Evolutionary conservation across 176 grass and related monocot species (phyloP), one percentile per base, ranked within the genome.

Genomic region (Aegilops bicornis): DNA sequence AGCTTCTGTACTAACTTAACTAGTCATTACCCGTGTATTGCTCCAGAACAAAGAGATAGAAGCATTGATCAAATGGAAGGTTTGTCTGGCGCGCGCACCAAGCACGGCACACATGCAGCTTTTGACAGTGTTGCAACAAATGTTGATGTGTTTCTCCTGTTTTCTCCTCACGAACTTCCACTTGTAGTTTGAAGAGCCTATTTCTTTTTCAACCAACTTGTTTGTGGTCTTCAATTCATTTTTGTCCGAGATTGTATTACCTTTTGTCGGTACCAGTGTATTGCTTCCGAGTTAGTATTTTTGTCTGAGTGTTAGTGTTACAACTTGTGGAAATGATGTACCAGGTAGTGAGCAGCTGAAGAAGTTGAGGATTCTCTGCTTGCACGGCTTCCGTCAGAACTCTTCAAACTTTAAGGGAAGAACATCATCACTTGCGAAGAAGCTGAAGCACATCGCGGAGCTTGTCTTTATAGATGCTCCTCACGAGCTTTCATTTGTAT

Each of bases 331-430:
- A 68, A 79, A 84, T 75, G 4, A 67, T 92, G 7, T 85, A 73
- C 91, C 93, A 98, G 96, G 58, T 87, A 69, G 42, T 60, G 83
- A 91, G 71, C 39, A 78, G 33, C 65, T 71, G 54, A 94, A 81
- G 42, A 94, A 85, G 83, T 54, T 98, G 77, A 96, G 82, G 78
- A 94, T 96, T 65, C 90, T 98, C 47, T 98, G 97, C 82, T 88
- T 98, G 78, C 97, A 98, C 85, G 97, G 93, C 70, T 98, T 98
- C 69, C 94, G 93, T n/a, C 97, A 98, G 76, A 98, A 92, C 9
- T 87, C 85, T 20, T 98, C 97, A 43, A 89, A 82, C 85, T 98
- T 96, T 81, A 96, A 96, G 88, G 97, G 97, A 79, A 94, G 97
- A 91, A 92, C 97, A 24, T 91, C 90, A 47, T 88, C 97, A 36